Base-by-base conservation (phyloP, 805 yeast genomes). In the Nakazawaea ishiwadae region DNA sequence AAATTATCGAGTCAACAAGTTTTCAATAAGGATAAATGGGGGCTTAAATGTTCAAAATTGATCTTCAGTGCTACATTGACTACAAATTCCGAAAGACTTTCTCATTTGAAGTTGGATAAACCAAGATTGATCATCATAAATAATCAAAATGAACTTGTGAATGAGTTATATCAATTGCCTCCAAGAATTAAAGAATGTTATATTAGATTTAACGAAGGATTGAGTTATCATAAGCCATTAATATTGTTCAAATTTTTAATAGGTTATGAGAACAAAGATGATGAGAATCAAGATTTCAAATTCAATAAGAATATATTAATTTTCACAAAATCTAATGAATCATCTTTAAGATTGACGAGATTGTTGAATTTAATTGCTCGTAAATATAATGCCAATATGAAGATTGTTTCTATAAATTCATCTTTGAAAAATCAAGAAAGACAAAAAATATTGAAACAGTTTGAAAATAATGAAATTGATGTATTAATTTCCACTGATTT, bases 51-150 rank as follows among this genome's bases (percentile, higher is more conserved):
- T 62, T 55, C 82, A 65, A 64, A 90, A 51, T 69, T 91, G 58
- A 72, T 93, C 3, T 88, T 93, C 55, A 82, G 95, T 37, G 99
- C 99, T 6, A 93, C 99, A 0, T 71, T 93, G 40, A 88, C 97
- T 3, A 82, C 96, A 2, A 95, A 90, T 58, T 86, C 97, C 0
- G 96, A 93, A 21, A 87, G 85, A 55, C 65, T 93, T 42, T 73
- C 91, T 7, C 74, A 77, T 35, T 69, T 93, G 44, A 77, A 81
- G 39, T 75, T 93, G 47, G 66, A 68, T 44, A 71, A 69, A 50
- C 97, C 95, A n/a, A 71, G 81, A 52, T 60, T 93, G 36, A 67
- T 86, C 31, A 79, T 88, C 44, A 82, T 90, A 34, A 86, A 89
- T 45, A 75, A 76, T 39, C 63, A 71, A 33, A 60, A 69, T 26